Conservation (phyloP, 108 stramenopile species). For the Skeletonema costatum region DNA sequence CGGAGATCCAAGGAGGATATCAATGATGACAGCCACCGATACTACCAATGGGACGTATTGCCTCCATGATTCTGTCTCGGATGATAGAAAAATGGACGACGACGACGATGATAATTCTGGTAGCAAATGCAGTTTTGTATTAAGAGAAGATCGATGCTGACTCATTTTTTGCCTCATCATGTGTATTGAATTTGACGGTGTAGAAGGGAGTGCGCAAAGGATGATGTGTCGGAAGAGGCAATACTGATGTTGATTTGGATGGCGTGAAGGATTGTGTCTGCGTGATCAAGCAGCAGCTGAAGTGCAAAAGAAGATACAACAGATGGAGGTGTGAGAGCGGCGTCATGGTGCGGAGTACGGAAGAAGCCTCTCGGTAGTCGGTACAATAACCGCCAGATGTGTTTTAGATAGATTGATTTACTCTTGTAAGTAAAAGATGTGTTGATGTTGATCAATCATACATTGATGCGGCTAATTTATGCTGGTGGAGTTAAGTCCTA, state of each 20-base stretch:
- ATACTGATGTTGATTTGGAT: neutral
- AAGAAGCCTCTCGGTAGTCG: no score
- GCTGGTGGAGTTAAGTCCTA: no score
- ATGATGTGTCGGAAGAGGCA: neutral
- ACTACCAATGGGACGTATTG: conserved; percentile 86
- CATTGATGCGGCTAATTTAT: no score
- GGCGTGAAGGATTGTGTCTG: neutral
- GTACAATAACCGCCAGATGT: no score
- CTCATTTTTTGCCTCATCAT: neutral
- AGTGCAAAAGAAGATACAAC: neutral
- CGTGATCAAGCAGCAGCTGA: neutral
- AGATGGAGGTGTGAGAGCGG: neutral
- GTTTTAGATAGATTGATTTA: no score
- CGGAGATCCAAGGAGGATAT: conserved; percentile 83
- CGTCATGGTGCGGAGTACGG: neutral
- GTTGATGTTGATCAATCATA: no score
- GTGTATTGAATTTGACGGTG: neutral
- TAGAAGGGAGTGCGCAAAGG: neutral
- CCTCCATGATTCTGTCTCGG: conserved; percentile 65
- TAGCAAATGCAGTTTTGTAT: neutral
- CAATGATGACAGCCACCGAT: conserved; percentile 61
- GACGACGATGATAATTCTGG: neutral
- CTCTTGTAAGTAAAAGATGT: no score
- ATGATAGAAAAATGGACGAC: conserved; percentile 24
- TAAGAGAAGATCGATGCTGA: neutral